phyloP scores from a whole-genome alignment of 345 rosid species.

The Eucalyptus regnans region DNA sequence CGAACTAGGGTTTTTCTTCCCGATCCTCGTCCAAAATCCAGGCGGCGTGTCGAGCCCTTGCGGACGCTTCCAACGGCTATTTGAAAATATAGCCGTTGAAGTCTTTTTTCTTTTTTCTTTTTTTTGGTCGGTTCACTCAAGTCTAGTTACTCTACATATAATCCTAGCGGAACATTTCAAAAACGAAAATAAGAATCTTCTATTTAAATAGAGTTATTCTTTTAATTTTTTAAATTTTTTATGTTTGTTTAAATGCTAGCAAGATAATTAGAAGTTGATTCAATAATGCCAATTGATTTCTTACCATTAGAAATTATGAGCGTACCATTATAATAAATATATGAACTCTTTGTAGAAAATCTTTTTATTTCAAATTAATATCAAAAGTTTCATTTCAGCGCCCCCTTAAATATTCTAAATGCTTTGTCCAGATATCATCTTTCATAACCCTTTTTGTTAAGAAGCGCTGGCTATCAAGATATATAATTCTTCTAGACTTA shows the following conservation, averaged over 20 bases:
- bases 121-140: not conserved
- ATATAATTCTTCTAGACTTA: not conserved
- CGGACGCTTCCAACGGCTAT: not conserved
- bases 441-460: not conserved
- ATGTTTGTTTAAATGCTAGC: not conserved
- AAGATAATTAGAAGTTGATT: not conserved
- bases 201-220: not conserved
- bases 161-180: not conserved
- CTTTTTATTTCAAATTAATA: not conserved
- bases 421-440: not conserved
- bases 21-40: not conserved
- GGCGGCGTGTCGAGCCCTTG: not conserved
- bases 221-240: not conserved
- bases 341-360: not conserved
- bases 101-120: not conserved
- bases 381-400: not conserved
- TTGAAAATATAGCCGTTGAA: slow-evolving; percentile 2
- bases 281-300: not conserved
- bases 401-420: not conserved
- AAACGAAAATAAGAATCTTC: not conserved
- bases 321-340: not conserved
- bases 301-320: not conserved
- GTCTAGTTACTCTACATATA: not conserved
- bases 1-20: not conserved
- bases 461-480: not conserved